Conservation (phyloP, 345 rosid species). For the Brassica juncea region DNA sequence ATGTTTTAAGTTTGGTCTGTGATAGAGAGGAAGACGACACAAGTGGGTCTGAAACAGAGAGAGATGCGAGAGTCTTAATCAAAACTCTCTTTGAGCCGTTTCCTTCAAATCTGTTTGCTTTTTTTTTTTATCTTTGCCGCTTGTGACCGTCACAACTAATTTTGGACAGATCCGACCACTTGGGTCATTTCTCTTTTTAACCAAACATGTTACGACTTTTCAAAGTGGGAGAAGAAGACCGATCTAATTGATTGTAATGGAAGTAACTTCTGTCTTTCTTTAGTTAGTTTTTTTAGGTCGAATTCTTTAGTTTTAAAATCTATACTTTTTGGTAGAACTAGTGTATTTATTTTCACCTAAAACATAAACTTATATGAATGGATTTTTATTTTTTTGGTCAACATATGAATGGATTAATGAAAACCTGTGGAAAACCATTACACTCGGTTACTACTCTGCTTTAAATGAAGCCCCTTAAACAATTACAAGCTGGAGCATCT, state of each 20-base stretch:
- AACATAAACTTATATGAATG: neutral
- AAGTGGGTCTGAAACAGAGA: slow-evolving; percentile 18
- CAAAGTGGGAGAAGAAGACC: slow-evolving; percentile 12
- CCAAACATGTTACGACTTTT: slow-evolving; percentile 34
- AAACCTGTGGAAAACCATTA: slow-evolving; percentile 15
- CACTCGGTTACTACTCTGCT: neutral
- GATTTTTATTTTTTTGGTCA: neutral
- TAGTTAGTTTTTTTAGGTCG: neutral
- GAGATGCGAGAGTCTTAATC: slow-evolving; percentile 6
- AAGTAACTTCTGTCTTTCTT: neutral
- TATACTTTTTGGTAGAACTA: neutral
- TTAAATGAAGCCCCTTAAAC: slow-evolving; percentile 5
- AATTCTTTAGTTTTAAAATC: neutral
- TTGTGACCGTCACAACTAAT: slow-evolving; percentile 38
- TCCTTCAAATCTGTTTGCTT: slow-evolving; percentile 42
- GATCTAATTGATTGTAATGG: neutral
- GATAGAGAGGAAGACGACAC: slow-evolving; percentile 38
- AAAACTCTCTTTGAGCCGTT: slow-evolving; percentile 23
- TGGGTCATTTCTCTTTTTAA: slow-evolving; percentile 18
- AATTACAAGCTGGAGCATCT: neutral
- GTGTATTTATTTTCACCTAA: slow-evolving; percentile 13
- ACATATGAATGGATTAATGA: neutral
- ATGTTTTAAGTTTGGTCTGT: slow-evolving; percentile 9
- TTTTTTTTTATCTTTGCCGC: slow-evolving; percentile 34
- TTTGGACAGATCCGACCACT: slow-evolving; percentile 41